Evolutionary conservation across 352 stramenopile species (phyloP).

Genomic region (Phytophthora sansomeana): DNA sequence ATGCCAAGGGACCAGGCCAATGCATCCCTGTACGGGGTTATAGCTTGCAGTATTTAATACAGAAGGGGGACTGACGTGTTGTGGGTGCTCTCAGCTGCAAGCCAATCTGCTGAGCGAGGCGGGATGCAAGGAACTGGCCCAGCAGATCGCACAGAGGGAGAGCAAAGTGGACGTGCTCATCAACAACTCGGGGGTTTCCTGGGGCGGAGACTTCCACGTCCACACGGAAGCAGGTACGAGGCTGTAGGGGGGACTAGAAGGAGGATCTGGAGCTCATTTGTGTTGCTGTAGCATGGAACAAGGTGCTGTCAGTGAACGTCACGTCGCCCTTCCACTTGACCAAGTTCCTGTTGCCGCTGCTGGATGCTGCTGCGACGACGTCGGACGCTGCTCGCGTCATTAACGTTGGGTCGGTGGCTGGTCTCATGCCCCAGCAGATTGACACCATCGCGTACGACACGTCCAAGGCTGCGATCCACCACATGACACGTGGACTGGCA

Average conservation of each 20-base stretch:
- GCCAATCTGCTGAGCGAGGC: constrained; percentile 44
- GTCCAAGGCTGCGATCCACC: constrained; percentile 95
- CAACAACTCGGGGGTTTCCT: constrained; percentile 92
- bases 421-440: constrained; percentile 88
- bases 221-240: constrained; percentile 46
- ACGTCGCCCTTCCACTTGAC: constrained; percentile 96
- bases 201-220: constrained; percentile 53
- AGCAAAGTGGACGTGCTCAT: constrained; percentile 92
- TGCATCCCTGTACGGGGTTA: constrained; percentile 60
- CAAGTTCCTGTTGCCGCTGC: constrained; percentile 89
- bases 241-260: constrained; percentile 82
- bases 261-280: constrained; percentile 92
- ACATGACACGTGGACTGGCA: constrained; percentile 94
- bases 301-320: constrained; percentile 96
- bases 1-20: constrained; percentile 59
- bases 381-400: constrained; percentile 72
- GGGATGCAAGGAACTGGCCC: constrained; percentile 55
- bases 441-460: constrained; percentile 94
- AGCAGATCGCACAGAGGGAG: constrained; percentile 80
- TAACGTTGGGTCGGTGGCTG: constrained; percentile 77
- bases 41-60: not conserved
- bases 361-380: constrained; percentile 73
- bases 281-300: constrained; percentile 90
- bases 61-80: not conserved
- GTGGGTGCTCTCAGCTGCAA: constrained; percentile 35